Conservation (phyloP, 2,329 filamentous ascomycete species). For the Colletotrichum caudatum region DNA sequence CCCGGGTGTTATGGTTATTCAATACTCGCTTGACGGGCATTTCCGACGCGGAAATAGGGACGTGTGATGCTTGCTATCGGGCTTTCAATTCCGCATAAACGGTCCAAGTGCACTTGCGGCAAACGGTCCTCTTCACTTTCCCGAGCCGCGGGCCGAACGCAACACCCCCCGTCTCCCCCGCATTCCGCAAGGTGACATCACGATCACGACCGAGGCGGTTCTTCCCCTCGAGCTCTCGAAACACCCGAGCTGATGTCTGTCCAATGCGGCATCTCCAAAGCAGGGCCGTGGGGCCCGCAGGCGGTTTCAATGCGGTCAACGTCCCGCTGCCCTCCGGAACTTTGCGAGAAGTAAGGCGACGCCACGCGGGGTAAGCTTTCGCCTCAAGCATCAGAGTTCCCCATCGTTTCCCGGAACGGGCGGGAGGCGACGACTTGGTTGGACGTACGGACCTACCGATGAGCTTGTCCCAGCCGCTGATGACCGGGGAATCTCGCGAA, state of each 20-base stretch:
- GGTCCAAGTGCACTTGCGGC: too few relatives aligned
- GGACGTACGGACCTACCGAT: slow-evolving; percentile 22
- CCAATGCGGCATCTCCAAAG: slow-evolving; percentile 4
- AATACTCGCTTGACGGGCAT: background rate
- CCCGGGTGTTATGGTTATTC: background rate
- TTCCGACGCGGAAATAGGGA: too few relatives aligned
- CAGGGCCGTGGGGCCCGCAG: slow-evolving; percentile 13
- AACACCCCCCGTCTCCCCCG: too few relatives aligned
- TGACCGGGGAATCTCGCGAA: slow-evolving; percentile 2
- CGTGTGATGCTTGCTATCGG: too few relatives aligned
- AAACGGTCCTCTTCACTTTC: too few relatives aligned
- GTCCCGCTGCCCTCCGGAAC: slow-evolving; percentile 13
- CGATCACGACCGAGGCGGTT: background rate
- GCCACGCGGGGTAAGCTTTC: slow-evolving; percentile 30
- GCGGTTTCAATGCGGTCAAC: slow-evolving; percentile 17
- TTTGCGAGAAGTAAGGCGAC: background rate
- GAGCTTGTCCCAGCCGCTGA: slow-evolving; percentile 24
- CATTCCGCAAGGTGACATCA: slow-evolving; percentile 25
- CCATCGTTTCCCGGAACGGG: background rate
- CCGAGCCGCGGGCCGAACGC: too few relatives aligned
- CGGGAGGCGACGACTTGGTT: slow-evolving; percentile 3
- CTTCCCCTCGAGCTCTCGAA: slow-evolving; percentile 19
- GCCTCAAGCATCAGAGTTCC: background rate
- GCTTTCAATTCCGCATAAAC: too few relatives aligned
- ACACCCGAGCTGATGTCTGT: background rate